Conservation (phyloP, 208 protist species). For the Wallacemonas rigidus region DNA sequence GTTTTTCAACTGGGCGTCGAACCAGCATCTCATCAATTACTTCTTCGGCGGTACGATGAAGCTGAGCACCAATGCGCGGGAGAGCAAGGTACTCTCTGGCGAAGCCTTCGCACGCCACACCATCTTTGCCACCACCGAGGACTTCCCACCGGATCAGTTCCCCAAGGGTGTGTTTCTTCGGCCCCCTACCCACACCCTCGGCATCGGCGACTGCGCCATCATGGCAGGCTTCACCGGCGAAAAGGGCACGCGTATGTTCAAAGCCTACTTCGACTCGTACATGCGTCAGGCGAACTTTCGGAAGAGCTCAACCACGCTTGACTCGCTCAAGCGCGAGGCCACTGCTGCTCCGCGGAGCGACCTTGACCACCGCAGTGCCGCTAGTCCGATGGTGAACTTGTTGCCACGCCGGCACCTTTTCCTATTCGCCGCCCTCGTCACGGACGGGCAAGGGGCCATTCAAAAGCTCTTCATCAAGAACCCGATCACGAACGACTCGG, state of each 20-base stretch:
- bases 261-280: slow-evolving; percentile 86
- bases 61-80: slow-evolving; percentile 80
- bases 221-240: slow-evolving; percentile 65
- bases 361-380: slow-evolving; percentile 53
- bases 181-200: slow-evolving; percentile 78
- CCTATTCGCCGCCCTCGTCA: slow-evolving; percentile 67
- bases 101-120: slow-evolving; percentile 85
- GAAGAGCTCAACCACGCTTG: slow-evolving; percentile 81
- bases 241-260: slow-evolving; percentile 87
- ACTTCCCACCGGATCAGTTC: slow-evolving; percentile 43
- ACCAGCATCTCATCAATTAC: slow-evolving; percentile 82
- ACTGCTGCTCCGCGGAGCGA: slow-evolving; percentile 63
- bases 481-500: slow-evolving; percentile 82
- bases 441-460: slow-evolving; percentile 37
- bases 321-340: slow-evolving; percentile 71
- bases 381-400: slow-evolving; percentile 77
- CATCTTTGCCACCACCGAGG: slow-evolving; percentile 51
- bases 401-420: slow-evolving; percentile 86
- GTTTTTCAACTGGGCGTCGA: slow-evolving; percentile 94
- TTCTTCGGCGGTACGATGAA: slow-evolving; percentile 93
- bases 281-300: slow-evolving; percentile 82
- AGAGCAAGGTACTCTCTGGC: slow-evolving; percentile 79
- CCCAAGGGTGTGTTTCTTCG: slow-evolving; percentile 88
- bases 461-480: slow-evolving; percentile 89
- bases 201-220: slow-evolving; percentile 87